Base-by-base conservation (phyloP, 345 rosid genomes). In the Cardiospermum halicacabum region DNA sequence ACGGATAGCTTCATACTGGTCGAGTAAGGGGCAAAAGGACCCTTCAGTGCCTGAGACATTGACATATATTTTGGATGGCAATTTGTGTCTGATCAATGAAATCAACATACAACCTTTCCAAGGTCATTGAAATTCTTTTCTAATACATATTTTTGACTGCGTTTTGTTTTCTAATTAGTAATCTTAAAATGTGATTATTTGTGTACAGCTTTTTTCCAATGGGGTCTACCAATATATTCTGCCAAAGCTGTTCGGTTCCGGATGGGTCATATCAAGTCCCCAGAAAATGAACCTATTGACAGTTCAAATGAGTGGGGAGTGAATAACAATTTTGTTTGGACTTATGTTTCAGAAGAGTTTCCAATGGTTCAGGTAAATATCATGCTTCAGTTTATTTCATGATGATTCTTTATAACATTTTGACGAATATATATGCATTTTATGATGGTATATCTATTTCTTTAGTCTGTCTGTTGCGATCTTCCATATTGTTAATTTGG, bases 41-140 rank as follows among this genome's bases (percentile, higher is more conserved):
- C 80, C 91, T 62, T 73, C 79, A 0, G 96, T 84, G 55, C 96
- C 96, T n/a, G 99, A 94, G 83, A 85, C 78, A n/a, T 88, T 94
- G 64, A 66, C 81, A 13, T 94, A 91, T 71, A 89, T 76, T 68
- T 69, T 94, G 64, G 72, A 54, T 36, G 77, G 81, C 55, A 91
- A 87, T 80, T 57, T 91, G 54, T 84, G 93, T 76, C 82, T 89
- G 58, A 70, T 94, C 56, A 78, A 81, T 53, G 96, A 94, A 64
- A 78, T 94, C 76, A 80, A 64, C 62, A 34, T 94, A 75, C 86
- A 78, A 50, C 99, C 97, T 61, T 94, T 91, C 72, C 70, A 73
- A 87, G 99, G 99, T 94, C 61, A 19, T 4, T 74, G 25, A 31
- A 1, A n/a, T 18, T 12, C 13, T 10, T 40, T 37, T 62, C 13